These are phyloP conservation scores for Hypoxylon fragiforme DNA, from an alignment of 495 filamentous ascomycete species.

Conservation along the genomic window DNA sequence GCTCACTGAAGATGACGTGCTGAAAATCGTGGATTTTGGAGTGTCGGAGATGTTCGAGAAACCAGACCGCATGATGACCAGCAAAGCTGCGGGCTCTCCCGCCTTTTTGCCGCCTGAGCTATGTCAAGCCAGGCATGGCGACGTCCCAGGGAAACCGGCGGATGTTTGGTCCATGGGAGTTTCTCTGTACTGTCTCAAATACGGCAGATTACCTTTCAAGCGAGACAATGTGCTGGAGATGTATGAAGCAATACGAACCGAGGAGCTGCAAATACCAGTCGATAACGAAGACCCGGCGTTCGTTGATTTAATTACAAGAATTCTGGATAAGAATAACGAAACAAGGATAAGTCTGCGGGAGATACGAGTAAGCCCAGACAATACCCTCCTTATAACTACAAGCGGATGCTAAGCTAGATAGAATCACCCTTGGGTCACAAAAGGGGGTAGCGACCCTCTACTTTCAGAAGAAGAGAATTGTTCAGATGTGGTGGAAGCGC, in stretches of 20 bases:
- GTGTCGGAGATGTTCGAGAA: constrained; percentile 99
- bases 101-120: constrained; percentile 94
- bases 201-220: constrained; percentile 85
- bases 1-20: constrained; percentile 83
- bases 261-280: constrained; percentile 54
- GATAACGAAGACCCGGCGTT: constrained; percentile 64
- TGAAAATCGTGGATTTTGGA: constrained; percentile 98
- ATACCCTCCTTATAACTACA: background rate
- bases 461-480: constrained; percentile 86
- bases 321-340: constrained; percentile 76
- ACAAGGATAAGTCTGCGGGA: constrained; percentile 81
- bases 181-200: constrained; percentile 88
- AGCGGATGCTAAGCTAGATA: constrained; percentile 40
- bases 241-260: constrained; percentile 81
- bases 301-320: constrained; percentile 64
- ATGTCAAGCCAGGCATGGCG: constrained; percentile 84
- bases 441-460: constrained; percentile 74
- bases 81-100: constrained; percentile 92
- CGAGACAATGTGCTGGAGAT: constrained; percentile 77
- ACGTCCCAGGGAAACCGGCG: constrained; percentile 84
- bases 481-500: constrained; percentile 71
- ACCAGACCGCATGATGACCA: constrained; percentile 82
- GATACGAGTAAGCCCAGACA: constrained; percentile 70
- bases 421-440: constrained; percentile 96
- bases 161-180: constrained; percentile 99